Evolutionary conservation across 2,329 filamentous ascomycete genomes (phyloP).

Genomic region (Coniochaeta pulveracea): DNA sequence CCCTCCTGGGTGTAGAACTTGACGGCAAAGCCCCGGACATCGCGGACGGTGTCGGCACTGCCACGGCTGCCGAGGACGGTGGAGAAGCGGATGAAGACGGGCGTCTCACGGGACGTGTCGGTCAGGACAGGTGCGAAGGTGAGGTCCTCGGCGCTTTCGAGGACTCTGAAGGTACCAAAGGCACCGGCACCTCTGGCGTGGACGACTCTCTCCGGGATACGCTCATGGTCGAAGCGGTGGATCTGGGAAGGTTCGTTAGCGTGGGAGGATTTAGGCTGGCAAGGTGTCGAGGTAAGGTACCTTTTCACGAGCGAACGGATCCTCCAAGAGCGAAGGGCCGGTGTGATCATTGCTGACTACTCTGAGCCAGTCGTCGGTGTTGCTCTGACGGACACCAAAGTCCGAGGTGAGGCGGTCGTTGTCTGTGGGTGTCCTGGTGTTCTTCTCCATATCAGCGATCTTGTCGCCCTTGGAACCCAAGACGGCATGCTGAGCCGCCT

Average conservation of each 20-base stretch:
- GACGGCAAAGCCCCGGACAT: conserved; percentile 69
- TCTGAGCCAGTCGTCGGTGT: conserved; percentile 70
- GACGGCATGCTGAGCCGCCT: conserved; percentile 25
- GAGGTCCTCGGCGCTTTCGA: conserved; percentile 51
- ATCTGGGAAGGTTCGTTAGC: conserved; percentile 34
- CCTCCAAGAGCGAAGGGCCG: conserved; percentile 61
- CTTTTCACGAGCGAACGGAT: conserved; percentile 63
- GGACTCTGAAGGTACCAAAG: conserved; percentile 48
- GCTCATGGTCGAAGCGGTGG: conserved; percentile 58
- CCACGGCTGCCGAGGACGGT: conserved; percentile 67
- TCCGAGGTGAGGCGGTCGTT: conserved; percentile 61
- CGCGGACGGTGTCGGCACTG: conserved; percentile 71
- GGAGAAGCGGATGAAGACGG: conserved; percentile 63
- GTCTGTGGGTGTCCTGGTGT: conserved; percentile 46
- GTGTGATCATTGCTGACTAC: conserved; percentile 48
- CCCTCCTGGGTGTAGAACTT: conserved; percentile 72
- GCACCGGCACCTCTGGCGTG: conserved; percentile 20
- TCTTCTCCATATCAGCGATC: conserved; percentile 44
- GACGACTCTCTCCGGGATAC: conserved; percentile 22
- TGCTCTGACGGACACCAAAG: conserved; percentile 61
- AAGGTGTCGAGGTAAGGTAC: conserved; percentile 25
- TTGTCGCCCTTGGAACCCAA: conserved; percentile 38
- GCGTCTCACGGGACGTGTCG: conserved; percentile 36
- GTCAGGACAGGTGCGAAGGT: conserved; percentile 44
- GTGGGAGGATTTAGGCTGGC: background rate